A percentile compares a stretch with the other conserved stretches of the same genome.
These are phyloP conservation scores for Neofusicoccum sp. DNA, from an alignment of 2,329 filamentous ascomycete species.

Conservation along the genomic window DNA sequence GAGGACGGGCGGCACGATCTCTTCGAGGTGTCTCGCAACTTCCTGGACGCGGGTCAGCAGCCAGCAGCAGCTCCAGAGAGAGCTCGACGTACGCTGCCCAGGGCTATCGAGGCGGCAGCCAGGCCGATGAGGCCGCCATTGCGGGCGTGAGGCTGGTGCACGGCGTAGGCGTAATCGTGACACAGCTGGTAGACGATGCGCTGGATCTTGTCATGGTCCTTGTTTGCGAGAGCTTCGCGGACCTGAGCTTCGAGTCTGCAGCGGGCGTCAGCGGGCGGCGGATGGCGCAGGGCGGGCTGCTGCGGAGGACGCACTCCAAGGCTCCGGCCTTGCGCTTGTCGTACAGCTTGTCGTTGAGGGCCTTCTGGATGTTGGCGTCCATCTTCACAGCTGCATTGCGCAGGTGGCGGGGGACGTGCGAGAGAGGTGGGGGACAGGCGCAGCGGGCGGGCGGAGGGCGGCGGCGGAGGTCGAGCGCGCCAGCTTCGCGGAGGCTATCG, in stretches of 20 bases:
- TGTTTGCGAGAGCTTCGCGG: constrained; percentile 72
- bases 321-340: constrained; percentile 96
- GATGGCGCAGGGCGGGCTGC: not conserved
- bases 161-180: constrained; percentile 95
- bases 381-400: constrained; percentile 48
- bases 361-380: constrained; percentile 85
- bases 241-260: constrained; percentile 83
- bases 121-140: constrained; percentile 96
- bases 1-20: constrained; percentile 93
- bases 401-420: constrained; percentile 13
- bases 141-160: constrained; percentile 91
- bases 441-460: constrained; percentile 3
- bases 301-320: constrained; percentile 69
- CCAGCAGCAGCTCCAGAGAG: constrained; percentile 20
- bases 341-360: constrained; percentile 97
- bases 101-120: constrained; percentile 90
- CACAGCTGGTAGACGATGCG: constrained; percentile 94
- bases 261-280: constrained; percentile 17
- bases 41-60: constrained; percentile 57
- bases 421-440: not conserved
- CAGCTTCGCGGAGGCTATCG: not conserved
- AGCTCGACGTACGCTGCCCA: constrained; percentile 69
- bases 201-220: constrained; percentile 77
- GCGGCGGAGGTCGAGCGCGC: constrained; percentile 5
- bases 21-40: constrained; percentile 83